Evolutionary conservation across 164 flowering plant genomes (phyloP).

Genomic region (Sextonia rubra): DNA sequence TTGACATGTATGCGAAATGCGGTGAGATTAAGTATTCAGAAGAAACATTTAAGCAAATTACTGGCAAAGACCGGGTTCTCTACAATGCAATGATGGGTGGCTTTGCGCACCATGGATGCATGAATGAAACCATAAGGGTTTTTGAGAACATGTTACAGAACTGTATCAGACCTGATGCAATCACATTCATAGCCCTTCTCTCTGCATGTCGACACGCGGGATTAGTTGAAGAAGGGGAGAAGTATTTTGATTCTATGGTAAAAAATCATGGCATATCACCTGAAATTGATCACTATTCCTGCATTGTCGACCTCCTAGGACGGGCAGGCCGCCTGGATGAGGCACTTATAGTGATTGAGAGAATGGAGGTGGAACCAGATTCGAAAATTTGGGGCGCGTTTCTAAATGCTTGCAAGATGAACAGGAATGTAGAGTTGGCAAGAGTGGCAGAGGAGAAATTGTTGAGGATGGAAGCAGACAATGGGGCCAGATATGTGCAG

Average conservation of each 20-base stretch:
- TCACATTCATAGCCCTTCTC: constrained; percentile 68
- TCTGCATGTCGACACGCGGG: constrained; percentile 84
- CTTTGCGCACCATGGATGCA: constrained; percentile 63
- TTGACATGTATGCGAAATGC: constrained; percentile 87
- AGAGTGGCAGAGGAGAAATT: constrained; percentile 51
- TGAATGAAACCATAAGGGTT: constrained; percentile 40
- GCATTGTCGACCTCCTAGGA: constrained; percentile 84
- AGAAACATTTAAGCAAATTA: constrained; percentile 32
- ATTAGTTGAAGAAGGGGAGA: constrained; percentile 56
- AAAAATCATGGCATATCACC: constrained; percentile 46
- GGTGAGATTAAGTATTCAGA: constrained; percentile 59
- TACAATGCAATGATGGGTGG: constrained; percentile 79
- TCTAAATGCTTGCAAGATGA: constrained; percentile 57
- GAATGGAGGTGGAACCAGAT: constrained; percentile 47
- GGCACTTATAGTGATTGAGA: constrained; percentile 44
- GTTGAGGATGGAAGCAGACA: constrained; percentile 40
- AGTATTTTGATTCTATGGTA: constrained; percentile 55
- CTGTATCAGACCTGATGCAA: constrained; percentile 49
- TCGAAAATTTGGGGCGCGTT: constrained; percentile 56
- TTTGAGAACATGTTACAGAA: constrained; percentile 48
- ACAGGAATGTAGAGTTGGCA: constrained; percentile 41
- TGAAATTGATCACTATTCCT: constrained; percentile 72
- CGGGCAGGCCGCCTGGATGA: constrained; percentile 53
- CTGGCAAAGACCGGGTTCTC: constrained; percentile 38
- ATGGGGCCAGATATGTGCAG: constrained; percentile 73